Base-by-base conservation (phyloP, 1,139 yeast species). In the Candida tropicalis region DNA sequence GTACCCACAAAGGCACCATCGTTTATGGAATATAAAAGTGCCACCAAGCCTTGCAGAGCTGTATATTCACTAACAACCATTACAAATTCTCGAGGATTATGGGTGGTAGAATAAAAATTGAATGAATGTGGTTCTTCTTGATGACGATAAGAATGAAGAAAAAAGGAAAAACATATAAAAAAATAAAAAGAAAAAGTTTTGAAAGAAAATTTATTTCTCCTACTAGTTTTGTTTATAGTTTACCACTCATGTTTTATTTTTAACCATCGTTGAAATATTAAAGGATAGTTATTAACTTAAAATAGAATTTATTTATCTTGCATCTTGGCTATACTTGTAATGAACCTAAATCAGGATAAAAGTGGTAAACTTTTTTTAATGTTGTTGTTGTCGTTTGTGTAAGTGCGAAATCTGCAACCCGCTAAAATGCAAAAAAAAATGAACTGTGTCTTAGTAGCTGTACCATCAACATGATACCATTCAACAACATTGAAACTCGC, bases 1-100 rank as follows among this genome's bases (percentile, higher is more conserved):
- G 65, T 60, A 3, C 65, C 65, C 15, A 39, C 48, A 10, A 53
- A 51, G 1, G 63, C 53, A 13, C 54, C 54, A 36, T 59, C 51
- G 18, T 52, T 46, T 4, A 52, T 27, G 2, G 52, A 42, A 22
- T 11, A 11, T 26, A 60, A 38, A n/a, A 60, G 49, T 11, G 49
- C 44, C 33, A 54, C 16, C 5, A 61, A 40, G 11, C 65, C 66
- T 16, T 51, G 44, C 24, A 52, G 43, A 5, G 62, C 57, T 5
- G 60, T 54, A 45, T 58, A 59, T 20, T 45, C 43, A 13, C 41
- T 44, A 27, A 38, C 43, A 10, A 42, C 38, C 44, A 42, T 44
- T 20, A 18, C 24, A 3, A 4, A 29, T 23, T 26, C 26, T 37
- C 25, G 22, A 20, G 26, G 39, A 37, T 37, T 15, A 15, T 13